These are phyloP conservation scores for Mentha longifolia DNA, from an alignment of 257 asterid species.

Conservation along the genomic window DNA sequence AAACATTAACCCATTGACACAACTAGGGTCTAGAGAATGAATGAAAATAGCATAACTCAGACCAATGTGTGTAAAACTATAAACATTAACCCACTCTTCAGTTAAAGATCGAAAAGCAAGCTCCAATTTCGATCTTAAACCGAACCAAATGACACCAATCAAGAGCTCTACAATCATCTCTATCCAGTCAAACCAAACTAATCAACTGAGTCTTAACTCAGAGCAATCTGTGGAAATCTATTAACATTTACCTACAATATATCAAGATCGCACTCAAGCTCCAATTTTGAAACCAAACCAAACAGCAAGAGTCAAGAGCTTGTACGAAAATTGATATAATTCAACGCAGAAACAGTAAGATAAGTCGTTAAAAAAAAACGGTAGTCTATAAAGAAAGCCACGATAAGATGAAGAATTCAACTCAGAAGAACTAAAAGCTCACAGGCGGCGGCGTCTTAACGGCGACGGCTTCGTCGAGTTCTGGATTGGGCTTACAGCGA, in stretches of 20 bases:
- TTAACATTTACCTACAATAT: conserved; percentile 6
- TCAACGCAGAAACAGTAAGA: background rate
- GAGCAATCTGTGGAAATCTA: background rate
- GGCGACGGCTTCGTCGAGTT: conserved; percentile 54
- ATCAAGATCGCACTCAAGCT: conserved; percentile 16
- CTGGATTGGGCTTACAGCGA: conserved; percentile 35
- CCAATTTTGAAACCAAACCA: conserved; percentile 20
- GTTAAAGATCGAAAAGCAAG: conserved; percentile 1
- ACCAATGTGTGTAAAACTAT: background rate
- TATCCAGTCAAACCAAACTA: conserved; percentile 13
- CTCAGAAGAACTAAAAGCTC: conserved; percentile 32
- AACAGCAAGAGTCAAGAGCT: background rate
- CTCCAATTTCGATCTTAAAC: conserved; percentile 19
- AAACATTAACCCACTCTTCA: conserved; percentile 11
- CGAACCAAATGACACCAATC: background rate
- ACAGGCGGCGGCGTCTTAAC: conserved; percentile 63
- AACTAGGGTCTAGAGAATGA: background rate
- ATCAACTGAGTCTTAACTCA: conserved; percentile 6
- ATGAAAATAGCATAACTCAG: conserved; percentile 16
- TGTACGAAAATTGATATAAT: background rate
- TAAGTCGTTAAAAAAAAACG: background rate
- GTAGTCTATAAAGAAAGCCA: background rate
- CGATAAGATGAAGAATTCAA: conserved; percentile 12
- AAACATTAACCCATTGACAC: background rate
- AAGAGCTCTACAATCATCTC: background rate